Conservation (phyloP, 805 yeast species). For the Cephaloascus albidus region DNA sequence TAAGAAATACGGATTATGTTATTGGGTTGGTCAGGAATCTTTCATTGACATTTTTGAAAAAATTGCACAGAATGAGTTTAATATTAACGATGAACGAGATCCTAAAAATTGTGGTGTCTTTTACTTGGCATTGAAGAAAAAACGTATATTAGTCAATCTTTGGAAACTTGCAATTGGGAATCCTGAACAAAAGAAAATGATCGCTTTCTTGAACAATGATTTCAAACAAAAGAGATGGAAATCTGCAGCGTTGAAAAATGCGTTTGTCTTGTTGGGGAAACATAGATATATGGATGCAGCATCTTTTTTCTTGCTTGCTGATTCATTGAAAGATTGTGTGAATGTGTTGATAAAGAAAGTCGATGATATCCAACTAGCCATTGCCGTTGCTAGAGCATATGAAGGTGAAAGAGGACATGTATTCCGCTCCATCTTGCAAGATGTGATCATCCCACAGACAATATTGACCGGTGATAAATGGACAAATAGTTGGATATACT, state of each 20-base stretch:
- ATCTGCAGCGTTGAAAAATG: slow-evolving; percentile 86
- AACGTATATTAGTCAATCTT: slow-evolving; percentile 64
- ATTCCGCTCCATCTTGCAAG: slow-evolving; percentile 36
- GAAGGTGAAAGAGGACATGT: slow-evolving; percentile 44
- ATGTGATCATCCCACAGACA: slow-evolving; percentile 45
- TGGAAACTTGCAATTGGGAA: slow-evolving; percentile 77
- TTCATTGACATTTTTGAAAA: slow-evolving; percentile 49
- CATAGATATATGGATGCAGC: slow-evolving; percentile 88
- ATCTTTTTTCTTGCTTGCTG: slow-evolving; percentile 75
- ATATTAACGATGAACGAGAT: slow-evolving; percentile 43
- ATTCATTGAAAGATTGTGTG: slow-evolving; percentile 65
- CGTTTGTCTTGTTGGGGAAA: slow-evolving; percentile 81
- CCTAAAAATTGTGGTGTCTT: slow-evolving; percentile 70
- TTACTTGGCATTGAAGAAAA: slow-evolving; percentile 71
- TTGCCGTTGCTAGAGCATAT: slow-evolving; percentile 73
- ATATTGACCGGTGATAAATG: slow-evolving; percentile 63
- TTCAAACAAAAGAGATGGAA: slow-evolving; percentile 72
- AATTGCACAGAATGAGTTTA: slow-evolving; percentile 66
- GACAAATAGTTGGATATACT: slow-evolving; percentile 73
- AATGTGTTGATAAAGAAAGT: slow-evolving; percentile 63
- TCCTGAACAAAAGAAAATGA: slow-evolving; percentile 75
- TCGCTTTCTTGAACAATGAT: slow-evolving; percentile 69
- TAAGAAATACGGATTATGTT: slow-evolving; percentile 52
- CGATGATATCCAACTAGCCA: slow-evolving; percentile 62
- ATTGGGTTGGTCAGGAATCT: slow-evolving; percentile 51